Conservation (phyloP, 2,329 filamentous ascomycete genomes). For the Hymenoscyphus repandus region DNA sequence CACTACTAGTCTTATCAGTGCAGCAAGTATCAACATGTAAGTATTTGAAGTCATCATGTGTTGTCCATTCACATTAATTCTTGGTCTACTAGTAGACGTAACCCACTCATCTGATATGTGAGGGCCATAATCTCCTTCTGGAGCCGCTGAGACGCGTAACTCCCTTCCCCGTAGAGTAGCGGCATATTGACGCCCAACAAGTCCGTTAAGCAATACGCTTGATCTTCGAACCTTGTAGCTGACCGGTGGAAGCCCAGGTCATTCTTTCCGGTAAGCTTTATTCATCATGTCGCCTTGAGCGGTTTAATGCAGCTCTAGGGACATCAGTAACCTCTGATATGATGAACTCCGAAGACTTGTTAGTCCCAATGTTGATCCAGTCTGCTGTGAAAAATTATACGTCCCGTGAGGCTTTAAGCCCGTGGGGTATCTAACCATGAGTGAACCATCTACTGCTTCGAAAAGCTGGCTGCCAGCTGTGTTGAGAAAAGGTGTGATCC, state of each 20-base stretch:
- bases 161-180: too few relatives aligned
- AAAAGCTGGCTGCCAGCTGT: neutral
- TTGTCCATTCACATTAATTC: neutral
- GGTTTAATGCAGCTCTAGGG: too few relatives aligned
- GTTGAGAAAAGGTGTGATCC: neutral
- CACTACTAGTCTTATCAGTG: conserved; percentile 2
- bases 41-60: neutral
- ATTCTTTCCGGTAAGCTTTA: too few relatives aligned
- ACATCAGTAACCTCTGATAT: neutral
- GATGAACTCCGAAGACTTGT: neutral
- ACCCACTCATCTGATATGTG: neutral
- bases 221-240: too few relatives aligned
- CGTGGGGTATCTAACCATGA: neutral
- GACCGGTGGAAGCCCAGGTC: too few relatives aligned
- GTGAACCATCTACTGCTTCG: neutral
- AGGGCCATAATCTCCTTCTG: neutral
- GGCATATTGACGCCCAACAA: too few relatives aligned
- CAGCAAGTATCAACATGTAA: conserved; percentile 5
- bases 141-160: too few relatives aligned
- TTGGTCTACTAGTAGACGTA: neutral
- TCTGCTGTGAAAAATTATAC: neutral
- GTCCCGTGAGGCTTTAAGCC: neutral
- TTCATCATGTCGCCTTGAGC: too few relatives aligned
- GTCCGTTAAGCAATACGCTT: too few relatives aligned
- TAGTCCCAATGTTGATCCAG: neutral